Conservation (phyloP, 768 basidiomycete species). For the Termitomyces sp. region DNA sequence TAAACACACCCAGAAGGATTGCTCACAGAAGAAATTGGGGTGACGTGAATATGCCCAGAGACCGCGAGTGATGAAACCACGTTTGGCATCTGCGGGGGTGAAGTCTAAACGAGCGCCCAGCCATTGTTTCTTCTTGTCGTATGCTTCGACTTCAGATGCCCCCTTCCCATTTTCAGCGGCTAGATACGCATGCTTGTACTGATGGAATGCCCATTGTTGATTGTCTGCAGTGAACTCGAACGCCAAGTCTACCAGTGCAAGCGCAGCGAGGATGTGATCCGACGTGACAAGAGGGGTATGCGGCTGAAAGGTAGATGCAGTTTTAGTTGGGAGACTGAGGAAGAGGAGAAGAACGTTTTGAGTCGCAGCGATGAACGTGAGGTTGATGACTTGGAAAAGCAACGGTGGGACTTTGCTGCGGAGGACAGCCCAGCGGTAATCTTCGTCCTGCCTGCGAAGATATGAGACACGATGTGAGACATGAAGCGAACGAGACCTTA, state of each 20-base stretch:
- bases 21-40: conserved; percentile 92
- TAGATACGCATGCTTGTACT: conserved; percentile 61
- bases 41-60: conserved; percentile 88
- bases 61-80: conserved; percentile 85
- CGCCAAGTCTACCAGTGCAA: conserved; percentile 58
- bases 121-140: conserved; percentile 56
- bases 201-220: conserved; percentile 85
- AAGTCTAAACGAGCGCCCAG: conserved; percentile 62
- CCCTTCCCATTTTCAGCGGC: conserved; percentile 28
- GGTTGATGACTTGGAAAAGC: conserved; percentile 45
- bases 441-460: conserved; percentile 67
- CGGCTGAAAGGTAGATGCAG: conserved; percentile 53
- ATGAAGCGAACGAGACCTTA: conserved; percentile 30
- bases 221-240: conserved; percentile 88
- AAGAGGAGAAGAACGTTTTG: conserved; percentile 83
- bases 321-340: conserved; percentile 55
- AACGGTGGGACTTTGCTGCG: conserved; percentile 48
- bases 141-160: conserved; percentile 32
- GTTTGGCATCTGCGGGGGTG: conserved; percentile 62
- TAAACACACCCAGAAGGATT: conserved; percentile 73
- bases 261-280: conserved; percentile 60
- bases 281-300: conserved; percentile 50
- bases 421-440: conserved; percentile 88
- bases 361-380: conserved; percentile 72
- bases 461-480: not conserved